Conservation (phyloP, 805 yeast genomes). For the Yamadazyma paraphyllophila region DNA sequence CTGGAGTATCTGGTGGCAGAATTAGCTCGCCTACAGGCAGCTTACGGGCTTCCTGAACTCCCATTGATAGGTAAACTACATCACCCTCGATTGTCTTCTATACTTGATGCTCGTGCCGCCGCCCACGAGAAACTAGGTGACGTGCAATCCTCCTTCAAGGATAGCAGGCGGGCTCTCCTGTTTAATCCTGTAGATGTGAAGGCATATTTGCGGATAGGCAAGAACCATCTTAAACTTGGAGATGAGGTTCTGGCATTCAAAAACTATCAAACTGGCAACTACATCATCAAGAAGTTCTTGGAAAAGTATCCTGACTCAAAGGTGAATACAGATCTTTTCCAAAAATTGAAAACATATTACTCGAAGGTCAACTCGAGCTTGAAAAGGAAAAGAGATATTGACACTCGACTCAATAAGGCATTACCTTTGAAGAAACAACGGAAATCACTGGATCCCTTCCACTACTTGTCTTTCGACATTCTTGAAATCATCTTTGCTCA, state of each 20-base stretch:
- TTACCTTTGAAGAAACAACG: slow-evolving; percentile 8
- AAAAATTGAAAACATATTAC: slow-evolving; percentile 24
- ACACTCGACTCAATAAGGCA: slow-evolving; percentile 6
- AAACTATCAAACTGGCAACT: slow-evolving; percentile 35
- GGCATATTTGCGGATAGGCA: slow-evolving; percentile 47
- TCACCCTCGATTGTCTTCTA: slow-evolving; percentile 36
- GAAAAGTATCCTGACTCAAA: slow-evolving; percentile 19
- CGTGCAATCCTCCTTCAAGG: slow-evolving; percentile 32
- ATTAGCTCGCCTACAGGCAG: slow-evolving; percentile 18
- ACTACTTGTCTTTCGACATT: slow-evolving; percentile 28
- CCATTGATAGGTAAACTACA: slow-evolving; percentile 30
- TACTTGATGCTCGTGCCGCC: slow-evolving; percentile 50
- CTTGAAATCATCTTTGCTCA: slow-evolving; percentile 24
- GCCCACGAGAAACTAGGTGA: slow-evolving; percentile 42
- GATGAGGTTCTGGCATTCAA: slow-evolving; percentile 35
- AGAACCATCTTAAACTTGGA: slow-evolving; percentile 25
- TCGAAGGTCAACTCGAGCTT: slow-evolving; percentile 20
- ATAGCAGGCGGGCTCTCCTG: slow-evolving; percentile 31
- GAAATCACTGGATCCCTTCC: slow-evolving; percentile 25
- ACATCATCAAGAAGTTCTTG: slow-evolving; percentile 33
- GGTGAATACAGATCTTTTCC: slow-evolving; percentile 20
- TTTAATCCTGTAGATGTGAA: slow-evolving; percentile 48
- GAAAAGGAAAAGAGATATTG: slow-evolving; percentile 20
- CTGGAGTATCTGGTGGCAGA: slow-evolving; percentile 15
- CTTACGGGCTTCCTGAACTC: slow-evolving; percentile 18